phyloP scores from a whole-genome alignment of 1,284 basidiomycete species.

The Tremellales sp. region DNA sequence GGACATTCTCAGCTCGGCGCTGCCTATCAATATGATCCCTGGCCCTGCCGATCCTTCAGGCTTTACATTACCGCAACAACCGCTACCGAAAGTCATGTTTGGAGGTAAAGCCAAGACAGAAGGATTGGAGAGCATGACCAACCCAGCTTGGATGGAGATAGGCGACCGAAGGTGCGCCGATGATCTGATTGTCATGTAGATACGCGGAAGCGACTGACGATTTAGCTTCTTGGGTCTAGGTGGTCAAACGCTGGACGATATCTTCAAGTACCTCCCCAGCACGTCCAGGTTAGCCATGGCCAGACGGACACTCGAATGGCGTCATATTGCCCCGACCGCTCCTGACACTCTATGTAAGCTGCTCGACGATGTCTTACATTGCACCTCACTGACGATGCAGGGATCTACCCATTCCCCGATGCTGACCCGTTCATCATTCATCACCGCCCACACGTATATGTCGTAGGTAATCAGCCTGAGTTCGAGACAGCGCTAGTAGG shows the following conservation, averaged over 20 bases:
- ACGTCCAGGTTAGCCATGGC: constrained; percentile 64
- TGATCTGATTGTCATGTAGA: constrained; percentile 1
- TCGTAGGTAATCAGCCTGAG: constrained; percentile 85
- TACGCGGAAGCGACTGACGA: not conserved
- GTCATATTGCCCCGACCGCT: constrained; percentile 94
- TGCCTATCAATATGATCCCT: constrained; percentile 79
- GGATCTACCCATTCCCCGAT: constrained; percentile 92
- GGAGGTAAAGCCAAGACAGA: constrained; percentile 58
- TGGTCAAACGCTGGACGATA: constrained; percentile 91
- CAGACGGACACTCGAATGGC: constrained; percentile 79
- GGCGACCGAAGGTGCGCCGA: constrained; percentile 48
- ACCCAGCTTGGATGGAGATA: constrained; percentile 77
- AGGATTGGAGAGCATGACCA: constrained; percentile 74
- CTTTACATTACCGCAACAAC: constrained; percentile 86
- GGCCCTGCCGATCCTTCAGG: constrained; percentile 84
- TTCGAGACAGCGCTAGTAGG: constrained; percentile 70
- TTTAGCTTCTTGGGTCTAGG: constrained; percentile 72
- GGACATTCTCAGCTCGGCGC: constrained; percentile 62
- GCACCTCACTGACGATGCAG: constrained; percentile 29
- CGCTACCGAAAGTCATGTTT: constrained; percentile 87
- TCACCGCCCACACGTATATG: constrained; percentile 80
- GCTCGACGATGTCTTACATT: not conserved
- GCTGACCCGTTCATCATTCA: constrained; percentile 85
- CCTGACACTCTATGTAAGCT: constrained; percentile 83
- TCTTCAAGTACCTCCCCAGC: constrained; percentile 73